Conservation (phyloP, 139 green algal genomes). For the Coelastrella sp. region DNA sequence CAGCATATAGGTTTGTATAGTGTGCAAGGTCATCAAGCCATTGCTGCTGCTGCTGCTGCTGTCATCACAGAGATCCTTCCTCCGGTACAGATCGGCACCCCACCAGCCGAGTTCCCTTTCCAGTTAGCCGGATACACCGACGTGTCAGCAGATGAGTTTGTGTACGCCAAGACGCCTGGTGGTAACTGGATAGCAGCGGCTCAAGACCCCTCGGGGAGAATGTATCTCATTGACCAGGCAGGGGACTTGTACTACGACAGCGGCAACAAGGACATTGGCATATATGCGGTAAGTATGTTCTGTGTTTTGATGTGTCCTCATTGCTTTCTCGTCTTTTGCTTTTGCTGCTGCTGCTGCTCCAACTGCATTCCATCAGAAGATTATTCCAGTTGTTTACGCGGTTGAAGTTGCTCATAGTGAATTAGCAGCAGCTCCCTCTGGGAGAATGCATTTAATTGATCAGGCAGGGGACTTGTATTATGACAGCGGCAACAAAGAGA, state of each 20-base stretch:
- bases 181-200: slow-evolving; percentile 66
- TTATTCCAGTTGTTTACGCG: too few species aligned
- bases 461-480: slow-evolving; percentile 75
- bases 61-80: slow-evolving; percentile 34
- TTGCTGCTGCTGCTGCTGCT: not conserved
- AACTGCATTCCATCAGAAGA: too few species aligned
- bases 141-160: slow-evolving; percentile 58
- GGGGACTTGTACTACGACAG: slow-evolving; percentile 77
- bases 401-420: too few species aligned
- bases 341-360: too few species aligned
- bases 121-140: slow-evolving; percentile 58
- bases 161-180: slow-evolving; percentile 61
- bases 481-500: slow-evolving; percentile 65
- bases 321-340: too few species aligned
- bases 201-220: slow-evolving; percentile 58
- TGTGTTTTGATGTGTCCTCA: not conserved
- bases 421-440: slow-evolving; percentile 56
- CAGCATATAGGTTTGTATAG: too few species aligned
- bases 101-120: slow-evolving; percentile 48
- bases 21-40: not conserved
- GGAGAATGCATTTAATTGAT: slow-evolving; percentile 70
- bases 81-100: slow-evolving; percentile 25
- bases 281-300: slow-evolving; percentile 65
- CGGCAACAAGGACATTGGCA: slow-evolving; percentile 63
- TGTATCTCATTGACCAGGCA: slow-evolving; percentile 74